These are phyloP conservation scores for Elaeagnus macrophylla DNA, from an alignment of 306 rosid genomes.

Conservation along the genomic window DNA sequence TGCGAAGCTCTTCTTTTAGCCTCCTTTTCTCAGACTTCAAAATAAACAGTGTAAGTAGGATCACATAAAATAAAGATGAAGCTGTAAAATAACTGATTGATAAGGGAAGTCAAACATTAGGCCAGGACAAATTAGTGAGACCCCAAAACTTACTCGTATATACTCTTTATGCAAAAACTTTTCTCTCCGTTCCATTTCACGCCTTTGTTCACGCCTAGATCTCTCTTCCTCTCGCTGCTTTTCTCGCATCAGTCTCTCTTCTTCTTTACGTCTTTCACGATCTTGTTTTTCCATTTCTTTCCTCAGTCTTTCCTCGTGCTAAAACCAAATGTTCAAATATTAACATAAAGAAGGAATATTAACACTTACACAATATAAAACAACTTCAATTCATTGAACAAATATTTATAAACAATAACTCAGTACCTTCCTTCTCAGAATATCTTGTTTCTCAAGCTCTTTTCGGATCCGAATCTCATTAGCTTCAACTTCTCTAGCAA, in stretches of 20 bases:
- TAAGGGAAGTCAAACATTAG: conserved; percentile 14
- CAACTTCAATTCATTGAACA: conserved; percentile 1
- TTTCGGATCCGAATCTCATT: conserved; percentile 73
- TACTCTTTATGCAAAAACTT: conserved; percentile 70
- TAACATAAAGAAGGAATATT: background rate
- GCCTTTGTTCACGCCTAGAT: conserved; percentile 73
- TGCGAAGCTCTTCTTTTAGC: conserved; percentile 86
- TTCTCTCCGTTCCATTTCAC: conserved; percentile 87
- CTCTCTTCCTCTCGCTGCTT: conserved; percentile 85
- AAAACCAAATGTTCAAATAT: conserved; percentile 15
- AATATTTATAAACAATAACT: background rate
- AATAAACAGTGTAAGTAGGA: conserved; percentile 10
- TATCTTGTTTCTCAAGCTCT: conserved; percentile 94
- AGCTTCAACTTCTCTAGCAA: conserved; percentile 71
- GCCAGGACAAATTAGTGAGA: background rate
- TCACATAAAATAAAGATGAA: background rate
- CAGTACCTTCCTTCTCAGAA: conserved; percentile 72
- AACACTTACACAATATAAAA: conserved; percentile 1
- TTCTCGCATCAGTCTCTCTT: conserved; percentile 91
- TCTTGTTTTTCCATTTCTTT: conserved; percentile 90
- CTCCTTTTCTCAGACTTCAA: conserved; percentile 76
- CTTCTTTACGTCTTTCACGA: conserved; percentile 91
- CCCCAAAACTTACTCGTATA: conserved; percentile 52
- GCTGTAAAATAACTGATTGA: conserved; percentile 6
- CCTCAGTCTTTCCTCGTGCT: conserved; percentile 78